Evolutionary conservation across 73 alveolate genomes (phyloP).

Genomic region (Effrenium voratum): DNA sequence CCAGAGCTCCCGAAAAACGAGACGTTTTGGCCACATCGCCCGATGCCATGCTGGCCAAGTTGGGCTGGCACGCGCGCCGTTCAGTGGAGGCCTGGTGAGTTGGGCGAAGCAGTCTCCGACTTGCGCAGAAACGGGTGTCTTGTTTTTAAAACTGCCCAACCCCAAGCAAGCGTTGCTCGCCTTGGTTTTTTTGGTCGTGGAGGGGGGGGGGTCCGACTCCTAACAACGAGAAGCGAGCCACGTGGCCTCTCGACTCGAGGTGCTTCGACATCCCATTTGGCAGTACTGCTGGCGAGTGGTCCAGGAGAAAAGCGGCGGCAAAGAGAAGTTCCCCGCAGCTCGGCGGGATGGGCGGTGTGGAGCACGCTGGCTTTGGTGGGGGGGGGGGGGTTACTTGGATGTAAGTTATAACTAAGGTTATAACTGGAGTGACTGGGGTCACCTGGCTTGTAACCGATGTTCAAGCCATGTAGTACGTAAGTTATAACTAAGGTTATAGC

Average conservation of each 20-base stretch:
- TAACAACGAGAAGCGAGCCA: too few relatives aligned
- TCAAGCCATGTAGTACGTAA: too few relatives aligned
- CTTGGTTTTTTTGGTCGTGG: background rate
- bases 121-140: background rate
- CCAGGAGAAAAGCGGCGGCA: conserved; percentile 37
- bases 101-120: background rate
- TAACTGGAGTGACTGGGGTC: too few relatives aligned
- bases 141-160: background rate
- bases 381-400: too few relatives aligned
- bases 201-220: background rate
- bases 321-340: conserved; percentile 65
- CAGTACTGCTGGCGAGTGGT: conserved; percentile 67
- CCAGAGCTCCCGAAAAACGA: too few relatives aligned
- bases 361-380: too few relatives aligned
- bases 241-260: background rate
- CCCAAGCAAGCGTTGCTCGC: background rate
- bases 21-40: too few relatives aligned
- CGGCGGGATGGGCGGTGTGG: background rate
- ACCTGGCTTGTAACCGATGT: too few relatives aligned
- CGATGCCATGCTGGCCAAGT: conserved; percentile 30
- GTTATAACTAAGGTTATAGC: too few relatives aligned
- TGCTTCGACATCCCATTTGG: conserved; percentile 62
- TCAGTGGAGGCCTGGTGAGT: conserved; percentile 39
- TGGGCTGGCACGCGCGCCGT: conserved; percentile 67
- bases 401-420: too few relatives aligned